Conservation (phyloP, 805 yeast species). For the Barnettozyma salicaria region DNA sequence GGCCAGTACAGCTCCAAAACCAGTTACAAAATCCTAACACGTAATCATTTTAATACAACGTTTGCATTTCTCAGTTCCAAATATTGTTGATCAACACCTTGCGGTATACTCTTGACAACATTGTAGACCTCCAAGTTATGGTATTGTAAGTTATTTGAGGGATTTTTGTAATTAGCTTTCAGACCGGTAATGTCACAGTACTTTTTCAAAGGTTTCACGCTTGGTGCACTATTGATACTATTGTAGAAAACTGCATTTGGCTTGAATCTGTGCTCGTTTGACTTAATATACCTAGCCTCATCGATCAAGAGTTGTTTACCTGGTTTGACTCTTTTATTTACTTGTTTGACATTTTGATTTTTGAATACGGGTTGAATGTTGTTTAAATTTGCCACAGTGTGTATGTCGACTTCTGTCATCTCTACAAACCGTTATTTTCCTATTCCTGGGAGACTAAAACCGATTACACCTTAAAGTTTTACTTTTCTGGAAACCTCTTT, state of each 20-base stretch:
- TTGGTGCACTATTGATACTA: conserved; percentile 80
- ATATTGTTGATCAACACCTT: conserved; percentile 92
- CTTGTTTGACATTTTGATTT: conserved; percentile 42
- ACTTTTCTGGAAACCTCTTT: no score
- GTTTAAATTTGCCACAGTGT: conserved; percentile 13
- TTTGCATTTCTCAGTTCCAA: conserved; percentile 83
- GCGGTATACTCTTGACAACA: conserved; percentile 69
- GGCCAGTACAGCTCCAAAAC: conserved; percentile 1
- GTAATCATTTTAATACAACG: conserved; percentile 56
- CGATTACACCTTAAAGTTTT: no score
- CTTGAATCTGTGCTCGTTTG: conserved; percentile 25
- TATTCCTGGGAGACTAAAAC: no score
- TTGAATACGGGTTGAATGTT: conserved; percentile 49
- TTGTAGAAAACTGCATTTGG: conserved; percentile 60
- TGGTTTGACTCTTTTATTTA: conserved; percentile 65
- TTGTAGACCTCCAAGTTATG: conserved; percentile 81
- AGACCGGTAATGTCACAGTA: conserved; percentile 95
- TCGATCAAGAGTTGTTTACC: conserved; percentile 67
- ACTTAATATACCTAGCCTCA: conserved; percentile 61
- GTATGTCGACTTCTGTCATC: conserved; percentile 12
- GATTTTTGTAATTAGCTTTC: conserved; percentile 68
- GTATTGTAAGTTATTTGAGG: conserved; percentile 68
- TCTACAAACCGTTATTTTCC: no score
- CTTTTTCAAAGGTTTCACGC: conserved; percentile 69
- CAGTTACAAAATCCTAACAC: background rate